Conservation (phyloP, 129 eudicot genomes). For the Chrysanthemum makinoi region DNA sequence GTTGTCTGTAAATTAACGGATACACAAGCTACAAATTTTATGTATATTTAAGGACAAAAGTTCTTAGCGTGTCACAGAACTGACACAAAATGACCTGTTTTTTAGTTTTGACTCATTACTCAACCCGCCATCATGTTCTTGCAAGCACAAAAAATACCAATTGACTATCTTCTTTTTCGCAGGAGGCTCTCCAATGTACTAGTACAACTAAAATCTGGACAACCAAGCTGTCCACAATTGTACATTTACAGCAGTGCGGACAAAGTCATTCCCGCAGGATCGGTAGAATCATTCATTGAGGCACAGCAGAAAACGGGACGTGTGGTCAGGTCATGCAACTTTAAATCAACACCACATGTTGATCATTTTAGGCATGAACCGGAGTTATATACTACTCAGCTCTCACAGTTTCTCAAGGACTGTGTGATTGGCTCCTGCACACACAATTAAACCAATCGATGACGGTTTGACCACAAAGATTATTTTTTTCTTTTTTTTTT, state of each 20-base stretch:
- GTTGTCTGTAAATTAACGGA: too few species aligned
- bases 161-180: slow-evolving; percentile 19
- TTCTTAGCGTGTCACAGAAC: neutral
- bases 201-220: slow-evolving; percentile 52
- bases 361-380: slow-evolving; percentile 92
- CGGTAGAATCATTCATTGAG: slow-evolving; percentile 84
- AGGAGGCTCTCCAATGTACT: slow-evolving; percentile 82
- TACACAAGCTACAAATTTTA: neutral
- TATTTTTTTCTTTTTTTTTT: slow-evolving; percentile 22
- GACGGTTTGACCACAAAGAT: slow-evolving; percentile 3
- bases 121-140: neutral
- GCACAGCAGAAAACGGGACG: slow-evolving; percentile 68
- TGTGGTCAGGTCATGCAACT: slow-evolving; percentile 88
- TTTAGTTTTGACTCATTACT: neutral
- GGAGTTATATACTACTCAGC: slow-evolving; percentile 71
- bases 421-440: slow-evolving; percentile 67
- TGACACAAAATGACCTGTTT: neutral
- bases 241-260: slow-evolving; percentile 95
- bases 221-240: slow-evolving; percentile 90
- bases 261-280: slow-evolving; percentile 74
- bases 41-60: neutral
- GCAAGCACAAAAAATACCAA: neutral
- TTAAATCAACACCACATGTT: slow-evolving; percentile 85
- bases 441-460: slow-evolving; percentile 22
- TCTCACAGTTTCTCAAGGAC: slow-evolving; percentile 75